phyloP scores from a whole-genome alignment of 2,329 filamentous ascomycete species.

The Ascochyta clinopodiicola region DNA sequence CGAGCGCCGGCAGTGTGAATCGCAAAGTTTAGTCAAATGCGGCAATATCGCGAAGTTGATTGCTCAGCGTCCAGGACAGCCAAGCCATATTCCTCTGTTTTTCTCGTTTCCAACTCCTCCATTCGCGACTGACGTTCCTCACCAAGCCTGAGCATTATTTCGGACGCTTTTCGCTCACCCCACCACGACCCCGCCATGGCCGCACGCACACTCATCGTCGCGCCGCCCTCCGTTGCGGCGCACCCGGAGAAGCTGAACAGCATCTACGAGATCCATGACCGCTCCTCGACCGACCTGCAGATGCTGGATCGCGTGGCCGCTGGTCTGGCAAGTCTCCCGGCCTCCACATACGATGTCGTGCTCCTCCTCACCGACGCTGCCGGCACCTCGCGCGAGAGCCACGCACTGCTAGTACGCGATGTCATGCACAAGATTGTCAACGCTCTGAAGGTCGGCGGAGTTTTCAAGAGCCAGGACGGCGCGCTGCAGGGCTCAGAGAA shows the following conservation, averaged over 20 bases:
- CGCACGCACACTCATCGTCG: constrained; percentile 78
- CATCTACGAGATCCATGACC: constrained; percentile 76
- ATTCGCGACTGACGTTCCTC: constrained; percentile 3
- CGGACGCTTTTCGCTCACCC: constrained; percentile 11
- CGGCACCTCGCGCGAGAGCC: constrained; percentile 66
- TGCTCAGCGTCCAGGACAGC: constrained; percentile 15
- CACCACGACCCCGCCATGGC: constrained; percentile 38
- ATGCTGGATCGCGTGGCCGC: constrained; percentile 94
- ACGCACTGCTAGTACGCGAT: constrained; percentile 69
- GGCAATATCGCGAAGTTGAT: constrained; percentile 17
- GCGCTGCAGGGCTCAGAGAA: constrained; percentile 62
- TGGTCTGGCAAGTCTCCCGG: constrained; percentile 78
- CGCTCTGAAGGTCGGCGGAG: constrained; percentile 72
- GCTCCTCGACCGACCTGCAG: constrained; percentile 82
- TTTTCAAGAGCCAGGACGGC: constrained; percentile 73
- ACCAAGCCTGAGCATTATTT: not conserved
- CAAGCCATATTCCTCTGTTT: constrained; percentile 1
- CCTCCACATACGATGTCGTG: constrained; percentile 80
- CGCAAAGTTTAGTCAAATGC: constrained; percentile 15
- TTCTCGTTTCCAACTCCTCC: not conserved
- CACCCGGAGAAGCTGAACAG: constrained; percentile 78
- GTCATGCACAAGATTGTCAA: constrained; percentile 73
- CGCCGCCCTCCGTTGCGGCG: constrained; percentile 86
- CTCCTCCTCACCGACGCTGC: constrained; percentile 83
- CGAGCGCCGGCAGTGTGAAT: constrained; percentile 15